A percentile compares a stretch with the other conserved stretches of the same genome.
These are phyloP conservation scores for Salix viminalis DNA, from an alignment of 345 rosid species.

Conservation along the genomic window DNA sequence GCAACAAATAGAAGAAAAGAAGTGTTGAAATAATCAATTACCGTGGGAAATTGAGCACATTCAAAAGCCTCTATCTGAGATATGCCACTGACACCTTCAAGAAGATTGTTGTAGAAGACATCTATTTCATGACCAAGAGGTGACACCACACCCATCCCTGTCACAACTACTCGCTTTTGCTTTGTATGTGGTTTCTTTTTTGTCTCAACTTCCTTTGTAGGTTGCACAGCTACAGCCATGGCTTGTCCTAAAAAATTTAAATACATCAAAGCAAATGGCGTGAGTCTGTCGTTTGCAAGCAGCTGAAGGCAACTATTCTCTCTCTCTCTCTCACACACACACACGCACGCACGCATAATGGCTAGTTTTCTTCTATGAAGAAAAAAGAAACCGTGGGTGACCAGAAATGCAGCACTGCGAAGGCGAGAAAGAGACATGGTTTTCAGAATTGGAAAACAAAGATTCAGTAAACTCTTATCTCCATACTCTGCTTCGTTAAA, in stretches of 20 bases:
- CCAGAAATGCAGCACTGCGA: not conserved
- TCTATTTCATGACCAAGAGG: slow-evolving; percentile 79
- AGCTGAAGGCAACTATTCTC: not conserved
- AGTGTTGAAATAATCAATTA: slow-evolving; percentile 6
- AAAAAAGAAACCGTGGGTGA: not conserved
- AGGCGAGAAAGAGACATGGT: not conserved
- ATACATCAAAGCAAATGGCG: not conserved
- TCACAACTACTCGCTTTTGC: slow-evolving; percentile 87
- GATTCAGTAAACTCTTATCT: not conserved
- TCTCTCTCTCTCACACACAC: not conserved
- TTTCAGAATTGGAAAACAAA: not conserved
- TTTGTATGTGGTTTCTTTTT: slow-evolving; percentile 56
- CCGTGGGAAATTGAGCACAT: slow-evolving; percentile 75
- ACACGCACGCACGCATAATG: not conserved
- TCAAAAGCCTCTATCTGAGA: slow-evolving; percentile 83
- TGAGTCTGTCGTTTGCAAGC: not conserved
- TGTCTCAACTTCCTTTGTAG: slow-evolving; percentile 43
- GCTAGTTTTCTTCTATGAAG: not conserved
- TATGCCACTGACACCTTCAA: slow-evolving; percentile 83
- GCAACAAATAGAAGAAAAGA: slow-evolving; percentile 11
- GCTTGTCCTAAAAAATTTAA: slow-evolving; percentile 43
- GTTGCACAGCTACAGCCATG: slow-evolving; percentile 64
- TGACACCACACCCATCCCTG: slow-evolving; percentile 91
- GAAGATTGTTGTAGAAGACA: slow-evolving; percentile 75
- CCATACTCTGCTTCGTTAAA: not conserved